Evolutionary conservation across 441 rosid species (phyloP).

Genomic region (Euphorbia celastroides): DNA sequence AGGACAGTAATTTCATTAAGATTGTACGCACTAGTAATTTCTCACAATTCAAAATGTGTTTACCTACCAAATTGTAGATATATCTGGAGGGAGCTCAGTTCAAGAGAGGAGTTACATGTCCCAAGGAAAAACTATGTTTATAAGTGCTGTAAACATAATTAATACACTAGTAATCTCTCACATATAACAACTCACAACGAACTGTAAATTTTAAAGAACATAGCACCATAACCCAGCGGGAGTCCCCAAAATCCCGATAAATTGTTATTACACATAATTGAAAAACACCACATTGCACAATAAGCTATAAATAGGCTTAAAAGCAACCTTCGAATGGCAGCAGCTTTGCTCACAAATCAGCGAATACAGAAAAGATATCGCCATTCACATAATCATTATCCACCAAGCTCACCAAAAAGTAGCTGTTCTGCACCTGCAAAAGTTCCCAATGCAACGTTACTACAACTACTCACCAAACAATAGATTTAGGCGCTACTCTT

Average conservation of each 20-base stretch:
- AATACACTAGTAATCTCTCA: no score
- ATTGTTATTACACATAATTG: slow-evolving; percentile 13
- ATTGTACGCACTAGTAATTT: no score
- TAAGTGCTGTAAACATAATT: no score
- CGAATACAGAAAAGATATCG: slow-evolving; percentile 64
- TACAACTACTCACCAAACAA: background rate
- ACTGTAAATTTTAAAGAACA: no score
- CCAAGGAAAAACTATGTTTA: no score
- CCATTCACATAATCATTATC: slow-evolving; percentile 78
- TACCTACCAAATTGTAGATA: no score
- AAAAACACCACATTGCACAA: slow-evolving; percentile 2
- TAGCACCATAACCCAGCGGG: slow-evolving; percentile 6
- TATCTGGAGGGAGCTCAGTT: no score
- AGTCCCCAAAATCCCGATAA: slow-evolving; percentile 18
- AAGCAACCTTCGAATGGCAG: slow-evolving; percentile 7
- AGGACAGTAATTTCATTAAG: background rate
- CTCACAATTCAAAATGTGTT: no score
- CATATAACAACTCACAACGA: no score
- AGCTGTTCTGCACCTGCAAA: slow-evolving; percentile 73
- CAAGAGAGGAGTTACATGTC: no score
- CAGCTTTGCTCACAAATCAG: slow-evolving; percentile 43
- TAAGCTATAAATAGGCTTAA: background rate
- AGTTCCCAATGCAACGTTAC: background rate
- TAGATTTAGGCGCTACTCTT: background rate
- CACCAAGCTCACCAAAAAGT: slow-evolving; percentile 89